Evolutionary conservation across 345 rosid genomes (phyloP).

Genomic region (Litchi chinensis): DNA sequence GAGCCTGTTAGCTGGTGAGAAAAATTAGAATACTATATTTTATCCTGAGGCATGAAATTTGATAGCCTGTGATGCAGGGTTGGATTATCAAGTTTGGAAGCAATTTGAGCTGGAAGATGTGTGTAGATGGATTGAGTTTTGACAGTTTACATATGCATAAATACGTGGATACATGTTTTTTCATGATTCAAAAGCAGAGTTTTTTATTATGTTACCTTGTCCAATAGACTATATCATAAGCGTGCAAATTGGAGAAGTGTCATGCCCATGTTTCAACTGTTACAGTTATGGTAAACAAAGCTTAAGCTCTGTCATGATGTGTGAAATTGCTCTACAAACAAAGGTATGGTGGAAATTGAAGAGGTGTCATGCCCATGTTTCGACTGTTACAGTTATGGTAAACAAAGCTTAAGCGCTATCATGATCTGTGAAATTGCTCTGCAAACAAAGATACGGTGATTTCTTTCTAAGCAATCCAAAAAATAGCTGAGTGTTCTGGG

Average conservation of each 20-base stretch:
- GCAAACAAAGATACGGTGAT: neutral
- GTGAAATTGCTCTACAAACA: neutral
- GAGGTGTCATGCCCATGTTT: neutral
- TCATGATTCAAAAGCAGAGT: neutral
- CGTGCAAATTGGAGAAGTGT: neutral
- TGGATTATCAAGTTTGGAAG: neutral
- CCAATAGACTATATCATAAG: neutral
- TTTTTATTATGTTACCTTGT: neutral
- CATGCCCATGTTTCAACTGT: neutral
- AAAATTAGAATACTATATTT: neutral
- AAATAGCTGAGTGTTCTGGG: neutral
- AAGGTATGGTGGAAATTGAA: neutral
- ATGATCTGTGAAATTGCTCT: neutral
- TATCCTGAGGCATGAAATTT: neutral
- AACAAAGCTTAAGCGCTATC: neutral
- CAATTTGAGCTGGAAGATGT: neutral
- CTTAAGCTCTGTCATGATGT: neutral
- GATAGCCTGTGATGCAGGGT: neutral
- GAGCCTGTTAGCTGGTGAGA: neutral
- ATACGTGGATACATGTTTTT: neutral
- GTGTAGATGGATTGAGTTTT: neutral
- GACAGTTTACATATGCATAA: neutral
- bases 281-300: neutral
- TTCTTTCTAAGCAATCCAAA: neutral
- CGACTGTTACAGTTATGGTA: neutral